phyloP scores from a whole-genome alignment of 805 yeast genomes.

The Wickerhamiella sergipiensis region DNA sequence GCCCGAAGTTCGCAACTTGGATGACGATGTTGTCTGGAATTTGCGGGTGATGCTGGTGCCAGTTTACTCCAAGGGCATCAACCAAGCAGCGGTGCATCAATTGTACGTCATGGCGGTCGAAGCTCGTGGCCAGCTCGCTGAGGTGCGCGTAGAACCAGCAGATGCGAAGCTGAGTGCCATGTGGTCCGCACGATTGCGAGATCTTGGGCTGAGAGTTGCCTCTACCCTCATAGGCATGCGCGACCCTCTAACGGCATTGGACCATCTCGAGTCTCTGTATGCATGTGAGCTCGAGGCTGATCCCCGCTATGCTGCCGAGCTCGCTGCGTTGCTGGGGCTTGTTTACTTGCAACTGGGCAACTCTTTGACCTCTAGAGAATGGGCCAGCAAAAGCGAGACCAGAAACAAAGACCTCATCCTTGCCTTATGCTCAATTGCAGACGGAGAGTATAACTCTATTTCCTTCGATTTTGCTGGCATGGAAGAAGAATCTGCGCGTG shows the following conservation, averaged over 20 bases:
- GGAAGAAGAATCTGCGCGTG: conserved; percentile 6
- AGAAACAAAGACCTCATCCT: conserved; percentile 7
- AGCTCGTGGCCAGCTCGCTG: conserved; percentile 19
- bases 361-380: conserved; percentile 20
- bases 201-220: conserved; percentile 22
- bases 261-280: conserved; percentile 17
- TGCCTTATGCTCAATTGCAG: conserved; percentile 13
- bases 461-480: neutral
- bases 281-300: conserved; percentile 3
- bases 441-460: conserved; percentile 17
- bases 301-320: conserved; percentile 2
- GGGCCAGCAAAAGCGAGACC: conserved; percentile 10
- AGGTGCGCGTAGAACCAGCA: neutral
- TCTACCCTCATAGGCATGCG: conserved; percentile 23
- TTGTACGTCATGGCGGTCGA: conserved; percentile 25
- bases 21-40: conserved; percentile 22
- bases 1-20: conserved; percentile 13
- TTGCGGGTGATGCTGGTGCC: conserved; percentile 22
- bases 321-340: conserved; percentile 14
- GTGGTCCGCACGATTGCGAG: conserved; percentile 17
- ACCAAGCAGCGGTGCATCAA: conserved; percentile 21
- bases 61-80: conserved; percentile 23
- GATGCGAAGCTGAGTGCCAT: neutral
- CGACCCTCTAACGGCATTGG: conserved; percentile 24
- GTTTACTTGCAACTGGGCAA: conserved; percentile 20